Evolutionary conservation across 495 filamentous ascomycete species (phyloP), one percentile per base, ranked within the genome.

Genomic region (Penicillium lividum): DNA sequence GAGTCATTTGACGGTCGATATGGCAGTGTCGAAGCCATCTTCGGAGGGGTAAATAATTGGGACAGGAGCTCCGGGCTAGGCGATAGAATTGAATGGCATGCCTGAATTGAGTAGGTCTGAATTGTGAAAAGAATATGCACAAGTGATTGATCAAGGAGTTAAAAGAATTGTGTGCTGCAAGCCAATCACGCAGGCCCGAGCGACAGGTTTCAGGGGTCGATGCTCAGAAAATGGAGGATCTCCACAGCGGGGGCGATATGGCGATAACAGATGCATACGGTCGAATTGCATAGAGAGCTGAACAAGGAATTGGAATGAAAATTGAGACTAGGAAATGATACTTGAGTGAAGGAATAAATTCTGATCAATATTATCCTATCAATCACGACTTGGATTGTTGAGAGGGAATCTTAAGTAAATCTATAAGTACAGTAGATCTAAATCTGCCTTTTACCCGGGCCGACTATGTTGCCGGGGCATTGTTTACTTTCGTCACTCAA

Each of bases 1-100:
- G 73, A 65, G 64, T 75, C 71, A 50, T 73, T 76, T 4, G 77
- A 77, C 22, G 78, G 74, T 63, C 73, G 74, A 64, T 74, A 77
- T 10, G 79, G 77, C 27, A 82, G 67, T 25, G 70, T 63, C 38
- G 71, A 67, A 52, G 72, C 70, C 80, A 82, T 82, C 44, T 67
- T 68, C 46, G 50, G 54, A 48, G 51, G 57, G 29, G 45, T 54
- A 25, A 40, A 40, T 27, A 29, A 29, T 73, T 36, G 63, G 63
- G 59, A 59, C 30, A 48, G 38, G 38, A 56, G 51, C 58, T 57
- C 63, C 52, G 31, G 48, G 40, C 46, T 42, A 55, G 53, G 57
- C 30, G 48, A 60, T 30, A 10, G 22, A 28, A 38, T 45, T 45
- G 51, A 58, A 15, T 27, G 28, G 57, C 65, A 68, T 68, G 60